phyloP scores from a whole-genome alignment of 2,329 filamentous ascomycete species.

The Epichloe amarillans region DNA sequence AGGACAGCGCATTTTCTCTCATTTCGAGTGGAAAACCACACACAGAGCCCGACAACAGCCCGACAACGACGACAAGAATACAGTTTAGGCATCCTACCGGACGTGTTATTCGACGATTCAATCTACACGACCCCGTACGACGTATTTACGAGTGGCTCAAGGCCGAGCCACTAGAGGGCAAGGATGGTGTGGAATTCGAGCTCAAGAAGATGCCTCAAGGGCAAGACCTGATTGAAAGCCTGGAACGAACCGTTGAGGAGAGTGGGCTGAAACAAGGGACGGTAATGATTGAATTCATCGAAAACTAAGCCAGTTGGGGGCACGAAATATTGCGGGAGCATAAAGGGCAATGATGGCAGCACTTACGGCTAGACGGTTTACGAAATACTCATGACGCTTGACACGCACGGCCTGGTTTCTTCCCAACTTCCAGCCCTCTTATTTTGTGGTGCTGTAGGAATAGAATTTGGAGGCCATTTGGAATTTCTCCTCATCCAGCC shows the following conservation, averaged over 20 bases:
- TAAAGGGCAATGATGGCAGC: neutral
- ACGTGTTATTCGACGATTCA: slow-evolving; percentile 78
- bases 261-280: slow-evolving; percentile 84
- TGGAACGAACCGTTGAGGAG: slow-evolving; percentile 64
- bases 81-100: slow-evolving; percentile 82
- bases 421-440: neutral
- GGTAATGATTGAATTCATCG: slow-evolving; percentile 85
- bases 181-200: slow-evolving; percentile 68
- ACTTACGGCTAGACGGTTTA: neutral
- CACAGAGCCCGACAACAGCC: slow-evolving; percentile 59
- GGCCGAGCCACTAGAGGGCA: slow-evolving; percentile 69
- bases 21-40: slow-evolving; percentile 67
- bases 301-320: slow-evolving; percentile 26
- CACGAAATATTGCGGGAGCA: neutral
- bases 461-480: neutral
- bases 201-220: slow-evolving; percentile 68
- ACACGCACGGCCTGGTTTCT: neutral
- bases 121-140: slow-evolving; percentile 59
- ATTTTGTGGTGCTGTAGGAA: neutral
- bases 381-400: neutral
- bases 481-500: neutral
- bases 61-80: slow-evolving; percentile 67
- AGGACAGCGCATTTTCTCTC: slow-evolving; percentile 43
- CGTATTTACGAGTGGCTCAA: slow-evolving; percentile 96
- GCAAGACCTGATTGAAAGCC: slow-evolving; percentile 64